A percentile compares a stretch with the other conserved stretches of the same genome.
Conservation (phyloP, 1,284 basidiomycete species). For the Cutaneotrichosporon cutaneum region DNA sequence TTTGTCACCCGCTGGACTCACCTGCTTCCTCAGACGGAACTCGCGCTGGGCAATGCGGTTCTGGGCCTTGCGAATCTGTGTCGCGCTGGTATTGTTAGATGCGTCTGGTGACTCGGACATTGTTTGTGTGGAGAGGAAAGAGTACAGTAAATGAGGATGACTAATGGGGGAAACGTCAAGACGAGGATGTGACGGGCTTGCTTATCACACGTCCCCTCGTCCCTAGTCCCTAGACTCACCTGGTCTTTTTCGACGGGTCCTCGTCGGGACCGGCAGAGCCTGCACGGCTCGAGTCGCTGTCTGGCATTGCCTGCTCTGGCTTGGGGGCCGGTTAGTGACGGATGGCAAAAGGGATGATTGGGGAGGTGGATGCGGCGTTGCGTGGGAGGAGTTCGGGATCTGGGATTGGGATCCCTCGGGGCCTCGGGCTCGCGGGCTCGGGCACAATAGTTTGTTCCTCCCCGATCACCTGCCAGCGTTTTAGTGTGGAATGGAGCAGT, state of each 20-base stretch:
- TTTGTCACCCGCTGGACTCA: conserved; percentile 55
- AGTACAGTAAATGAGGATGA: not conserved
- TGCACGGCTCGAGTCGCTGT: conserved; percentile 5
- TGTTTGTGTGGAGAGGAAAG: not conserved
- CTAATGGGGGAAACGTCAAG: not conserved
- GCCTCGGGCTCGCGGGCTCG: no score
- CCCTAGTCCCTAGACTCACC: conserved; percentile 4
- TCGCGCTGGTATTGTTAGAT: conserved; percentile 28
- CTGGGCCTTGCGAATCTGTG: conserved; percentile 57
- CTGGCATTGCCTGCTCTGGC: no score
- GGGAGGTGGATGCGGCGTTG: not conserved
- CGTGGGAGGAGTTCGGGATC: no score
- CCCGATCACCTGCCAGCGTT: no score
- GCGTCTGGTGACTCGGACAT: conserved; percentile 1
- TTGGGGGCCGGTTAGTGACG: no score
- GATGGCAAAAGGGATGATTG: not conserved
- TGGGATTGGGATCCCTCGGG: no score
- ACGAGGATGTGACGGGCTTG: not conserved
- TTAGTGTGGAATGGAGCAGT: no score
- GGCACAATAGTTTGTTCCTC: no score
- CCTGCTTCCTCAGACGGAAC: conserved; percentile 84
- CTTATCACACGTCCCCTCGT: not conserved
- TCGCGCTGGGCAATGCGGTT: conserved; percentile 91
- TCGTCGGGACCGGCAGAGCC: not conserved
- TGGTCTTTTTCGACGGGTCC: conserved; percentile 10